Percentiles rank a stretch among this genome's conserved stretches.
Evolutionary conservation across 805 yeast genomes (phyloP).

Genomic region (Candida boleticola): DNA sequence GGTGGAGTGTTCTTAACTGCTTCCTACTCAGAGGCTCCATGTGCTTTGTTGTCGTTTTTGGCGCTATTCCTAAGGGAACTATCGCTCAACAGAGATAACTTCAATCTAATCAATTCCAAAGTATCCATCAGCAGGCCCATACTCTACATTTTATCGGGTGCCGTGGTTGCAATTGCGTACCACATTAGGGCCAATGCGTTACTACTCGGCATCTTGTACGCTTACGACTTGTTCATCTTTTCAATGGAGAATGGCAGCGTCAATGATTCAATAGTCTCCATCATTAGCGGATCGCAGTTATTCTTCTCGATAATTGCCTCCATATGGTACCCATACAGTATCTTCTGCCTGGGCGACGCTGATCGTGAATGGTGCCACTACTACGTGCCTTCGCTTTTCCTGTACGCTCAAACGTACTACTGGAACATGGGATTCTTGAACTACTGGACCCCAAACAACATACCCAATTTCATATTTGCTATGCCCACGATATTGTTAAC

Average conservation of each 20-base stretch:
- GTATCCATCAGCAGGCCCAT: slow-evolving; percentile 18
- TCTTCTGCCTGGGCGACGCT: slow-evolving; percentile 61
- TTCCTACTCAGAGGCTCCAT: slow-evolving; percentile 74
- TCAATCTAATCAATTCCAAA: slow-evolving; percentile 12
- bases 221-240: slow-evolving; percentile 50
- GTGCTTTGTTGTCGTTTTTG: slow-evolving; percentile 56
- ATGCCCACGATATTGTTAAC: slow-evolving; percentile 61
- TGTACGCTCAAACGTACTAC: slow-evolving; percentile 72
- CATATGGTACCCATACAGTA: slow-evolving; percentile 52
- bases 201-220: slow-evolving; percentile 64
- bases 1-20: slow-evolving; percentile 77
- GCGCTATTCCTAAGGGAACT: slow-evolving; percentile 54
- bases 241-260: slow-evolving; percentile 7
- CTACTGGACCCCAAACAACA: slow-evolving; percentile 80
- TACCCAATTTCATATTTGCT: slow-evolving; percentile 80
- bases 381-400: slow-evolving; percentile 56
- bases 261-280: slow-evolving; percentile 23
- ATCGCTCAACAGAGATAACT: slow-evolving; percentile 20
- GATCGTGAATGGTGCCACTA: slow-evolving; percentile 65
- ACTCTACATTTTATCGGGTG: slow-evolving; percentile 48
- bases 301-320: slow-evolving; percentile 44
- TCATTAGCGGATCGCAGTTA: slow-evolving; percentile 58
- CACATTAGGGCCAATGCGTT: slow-evolving; percentile 75
- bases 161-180: slow-evolving; percentile 53
- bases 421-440: slow-evolving; percentile 82